These are phyloP conservation scores for Phialocephala sp. DNA, from an alignment of 2,329 filamentous ascomycete species.

Conservation along the genomic window DNA sequence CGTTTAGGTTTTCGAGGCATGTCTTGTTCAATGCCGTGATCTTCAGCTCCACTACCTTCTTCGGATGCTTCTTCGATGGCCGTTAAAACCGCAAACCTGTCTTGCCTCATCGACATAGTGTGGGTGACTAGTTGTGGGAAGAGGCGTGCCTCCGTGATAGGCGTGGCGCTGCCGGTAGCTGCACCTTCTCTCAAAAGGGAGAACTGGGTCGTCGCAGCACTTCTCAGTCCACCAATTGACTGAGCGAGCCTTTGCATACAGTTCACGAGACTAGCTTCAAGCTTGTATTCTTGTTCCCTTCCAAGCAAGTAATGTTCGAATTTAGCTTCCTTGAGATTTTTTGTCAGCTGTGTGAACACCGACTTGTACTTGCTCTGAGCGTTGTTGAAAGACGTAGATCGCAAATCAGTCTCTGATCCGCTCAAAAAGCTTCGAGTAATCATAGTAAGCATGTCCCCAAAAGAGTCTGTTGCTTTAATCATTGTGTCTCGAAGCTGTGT, in stretches of 20 bases:
- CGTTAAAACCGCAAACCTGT: constrained; percentile 56
- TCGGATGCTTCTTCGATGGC: constrained; percentile 68
- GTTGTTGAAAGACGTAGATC: constrained; percentile 66
- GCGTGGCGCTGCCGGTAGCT: constrained; percentile 29
- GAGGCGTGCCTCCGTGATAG: constrained; percentile 8
- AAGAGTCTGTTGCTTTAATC: constrained; percentile 72
- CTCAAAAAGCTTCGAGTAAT: constrained; percentile 85
- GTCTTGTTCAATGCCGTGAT: constrained; percentile 31
- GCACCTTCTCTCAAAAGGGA: constrained; percentile 72
- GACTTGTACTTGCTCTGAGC: constrained; percentile 68
- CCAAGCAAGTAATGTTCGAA: constrained; percentile 87
- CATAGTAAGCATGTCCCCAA: constrained; percentile 80
- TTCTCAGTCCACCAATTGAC: constrained; percentile 87
- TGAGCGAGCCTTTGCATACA: constrained; percentile 86
- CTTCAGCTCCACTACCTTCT: constrained; percentile 57
- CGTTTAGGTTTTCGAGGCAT: constrained; percentile 19
- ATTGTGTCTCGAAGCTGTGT: constrained; percentile 75
- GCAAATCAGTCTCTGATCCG: constrained; percentile 79
- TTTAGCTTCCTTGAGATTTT: constrained; percentile 83
- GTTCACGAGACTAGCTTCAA: constrained; percentile 81
- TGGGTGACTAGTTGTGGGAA: background rate
- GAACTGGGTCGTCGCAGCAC: constrained; percentile 89
- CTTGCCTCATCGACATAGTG: constrained; percentile 49
- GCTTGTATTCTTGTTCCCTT: constrained; percentile 76
- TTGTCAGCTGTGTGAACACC: constrained; percentile 73